Base-by-base conservation (phyloP, 306 rosid species). In the Vachellia pachyceras region DNA sequence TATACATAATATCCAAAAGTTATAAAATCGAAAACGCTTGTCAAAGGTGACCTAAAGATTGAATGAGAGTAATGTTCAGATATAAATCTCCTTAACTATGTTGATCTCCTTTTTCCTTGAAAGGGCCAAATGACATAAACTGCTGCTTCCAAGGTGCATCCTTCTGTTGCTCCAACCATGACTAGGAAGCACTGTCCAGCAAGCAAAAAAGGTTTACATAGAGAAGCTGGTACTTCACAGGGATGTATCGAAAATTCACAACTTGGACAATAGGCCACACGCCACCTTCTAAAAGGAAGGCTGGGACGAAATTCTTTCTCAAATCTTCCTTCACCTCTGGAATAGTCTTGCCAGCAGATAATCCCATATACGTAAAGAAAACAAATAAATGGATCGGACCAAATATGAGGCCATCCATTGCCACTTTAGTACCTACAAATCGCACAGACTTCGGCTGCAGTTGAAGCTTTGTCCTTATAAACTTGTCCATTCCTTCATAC, bases 131-230 rank as follows among this genome's bases (percentile, higher is more conserved):
- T 68, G 94, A 80, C 5, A 77, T 70, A 78, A 92, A 86, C 93
- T 95, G 82, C 80, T 90, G 89, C 87, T 94, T 94, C 98, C 94
- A 92, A 58, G 95, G 85, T 79, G 98, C 98, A 82, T 90, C 94
- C 77, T 90, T 87, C 82, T 94, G 95, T 82, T 92, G 98, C 72
- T 94, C 98, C 72, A 94, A 73, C 97, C 98, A 94, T 52, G 97
- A 94, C 80, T 90, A 79, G 76, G 92, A 94, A 47, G 91, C 95
- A 86, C 97, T 94, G 67, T 90, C 97, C 84, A 94, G 52, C 79
- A 94, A 86, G 94, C 96, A 92, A 88, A 94, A 94, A 63, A 89
- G 35, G 81, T 90, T 94, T n/a, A 94, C 97, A 78, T 92, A 92
- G 44, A 94, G 97, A 73, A 94, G 98, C 82, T 94, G 97, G 75